Base-by-base conservation (phyloP, 2,329 filamentous ascomycete species). In the Reticulascus tulasneorum region DNA sequence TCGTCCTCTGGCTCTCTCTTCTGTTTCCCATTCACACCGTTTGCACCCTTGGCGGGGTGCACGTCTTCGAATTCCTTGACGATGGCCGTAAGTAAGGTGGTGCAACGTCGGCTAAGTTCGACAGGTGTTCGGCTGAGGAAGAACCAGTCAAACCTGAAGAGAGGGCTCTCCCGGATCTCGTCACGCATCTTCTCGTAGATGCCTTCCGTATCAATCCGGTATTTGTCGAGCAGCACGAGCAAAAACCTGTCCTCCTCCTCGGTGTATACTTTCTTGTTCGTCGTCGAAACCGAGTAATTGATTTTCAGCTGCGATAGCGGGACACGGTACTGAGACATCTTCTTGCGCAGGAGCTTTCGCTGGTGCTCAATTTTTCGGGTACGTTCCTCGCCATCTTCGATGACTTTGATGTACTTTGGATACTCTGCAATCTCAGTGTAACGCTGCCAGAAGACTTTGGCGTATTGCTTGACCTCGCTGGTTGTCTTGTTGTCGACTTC, bases 101-200 rank as follows among this genome's bases (percentile, higher is more conserved):
- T 94, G 66, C 93, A 97, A 34, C 94, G 80, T 51, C 93, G 82
- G 44, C 88, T 85, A 50, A 98, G 84, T 63, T 98, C 93, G 32
- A 90, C 82, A 0, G 93, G 88, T 5, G 91, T 98, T 29, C 93
- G 80, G 59, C 87, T 94, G 25, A 98, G 75, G 72, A 98, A 96
- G 69, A 98, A 98, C 94, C 94, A 98, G 59, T 98, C 93, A 53
- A 98, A 98, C 24, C 93, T 82, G 75, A 98, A 98, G 4, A 98
- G 71, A 9, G 93, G 90, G 38, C 84, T 91, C 47, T 96, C 89
- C 22, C 90, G 84, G 47, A 98, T 95, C 58, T 97, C 93, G 47
- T 97, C 91, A n/a, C 93, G 84, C 55, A 98, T 95, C 59, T 82
- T 83, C 51, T 98, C 93, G 59, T 93, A 94, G 45, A 98, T 76